Conservation (phyloP, 345 rosid genomes). For the Syzygium jambos region DNA sequence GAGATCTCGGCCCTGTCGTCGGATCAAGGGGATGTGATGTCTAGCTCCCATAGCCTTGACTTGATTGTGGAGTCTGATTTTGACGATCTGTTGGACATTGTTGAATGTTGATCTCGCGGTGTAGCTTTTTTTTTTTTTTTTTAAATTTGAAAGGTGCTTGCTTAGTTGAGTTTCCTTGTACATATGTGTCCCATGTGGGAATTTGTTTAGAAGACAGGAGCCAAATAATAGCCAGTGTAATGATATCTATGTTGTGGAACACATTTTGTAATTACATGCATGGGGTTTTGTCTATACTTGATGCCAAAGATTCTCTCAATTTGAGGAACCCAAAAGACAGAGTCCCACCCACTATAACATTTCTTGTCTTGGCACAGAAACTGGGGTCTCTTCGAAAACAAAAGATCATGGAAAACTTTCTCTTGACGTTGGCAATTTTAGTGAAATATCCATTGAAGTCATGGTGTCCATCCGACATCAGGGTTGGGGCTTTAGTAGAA, state of each 20-base stretch:
- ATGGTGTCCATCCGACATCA: background rate
- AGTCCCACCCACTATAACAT: background rate
- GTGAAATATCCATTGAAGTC: background rate
- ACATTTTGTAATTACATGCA: background rate
- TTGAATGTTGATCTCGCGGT: background rate
- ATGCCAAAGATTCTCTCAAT: background rate
- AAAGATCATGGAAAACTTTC: background rate
- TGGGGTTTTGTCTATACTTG: background rate
- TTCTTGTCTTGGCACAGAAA: background rate
- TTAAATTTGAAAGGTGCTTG: background rate
- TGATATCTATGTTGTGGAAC: background rate
- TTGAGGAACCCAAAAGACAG: background rate
- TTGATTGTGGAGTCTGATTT: background rate
- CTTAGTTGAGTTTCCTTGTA: background rate
- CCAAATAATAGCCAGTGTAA: background rate
- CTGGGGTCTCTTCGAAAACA: background rate
- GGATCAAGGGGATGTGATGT: slow-evolving; percentile 4
- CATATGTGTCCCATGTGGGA: background rate
- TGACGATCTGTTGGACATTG: background rate
- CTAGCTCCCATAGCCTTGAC: background rate
- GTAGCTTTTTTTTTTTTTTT: background rate
- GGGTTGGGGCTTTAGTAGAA: background rate
- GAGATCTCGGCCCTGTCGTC: background rate
- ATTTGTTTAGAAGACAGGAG: background rate
- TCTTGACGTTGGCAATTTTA: background rate